Percentiles rank a stretch among this genome's conserved stretches.
These are phyloP conservation scores for Anethum foeniculum DNA, from an alignment of 140 eudicot genomes.

Conservation along the genomic window DNA sequence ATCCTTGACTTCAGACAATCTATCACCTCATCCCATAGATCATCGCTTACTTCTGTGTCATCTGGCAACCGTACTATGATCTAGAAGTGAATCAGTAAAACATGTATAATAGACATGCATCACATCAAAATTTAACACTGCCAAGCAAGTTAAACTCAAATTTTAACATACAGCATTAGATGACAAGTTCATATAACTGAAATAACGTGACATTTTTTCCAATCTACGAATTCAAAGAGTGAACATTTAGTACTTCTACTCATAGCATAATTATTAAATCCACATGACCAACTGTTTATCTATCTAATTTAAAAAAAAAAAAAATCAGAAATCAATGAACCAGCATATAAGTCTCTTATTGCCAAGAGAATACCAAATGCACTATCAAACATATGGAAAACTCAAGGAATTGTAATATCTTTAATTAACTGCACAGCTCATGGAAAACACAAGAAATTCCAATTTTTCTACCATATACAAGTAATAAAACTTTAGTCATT, in stretches of 20 bases:
- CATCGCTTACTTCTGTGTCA: slow-evolving; percentile 83
- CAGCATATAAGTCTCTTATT: background rate
- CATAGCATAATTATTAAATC: background rate
- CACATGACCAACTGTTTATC: background rate
- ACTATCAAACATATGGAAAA: background rate
- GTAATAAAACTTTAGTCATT: background rate
- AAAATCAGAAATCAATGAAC: background rate
- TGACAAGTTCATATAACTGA: background rate
- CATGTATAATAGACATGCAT: slow-evolving; percentile 9
- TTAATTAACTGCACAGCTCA: background rate
- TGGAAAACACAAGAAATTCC: background rate
- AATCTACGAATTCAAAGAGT: background rate
- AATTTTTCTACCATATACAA: background rate
- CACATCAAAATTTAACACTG: background rate
- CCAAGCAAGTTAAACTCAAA: background rate
- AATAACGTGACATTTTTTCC: background rate
- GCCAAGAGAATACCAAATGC: background rate
- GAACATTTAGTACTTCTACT: background rate
- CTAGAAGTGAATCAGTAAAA: slow-evolving; percentile 31
- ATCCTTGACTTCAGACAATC: slow-evolving; percentile 71
- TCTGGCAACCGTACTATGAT: slow-evolving; percentile 90
- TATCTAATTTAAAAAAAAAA: background rate
- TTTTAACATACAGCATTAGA: background rate
- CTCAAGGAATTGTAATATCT: background rate
- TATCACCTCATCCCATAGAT: slow-evolving; percentile 92